A percentile compares a stretch with the other conserved stretches of the same genome.
Evolutionary conservation across 331 rosid genomes (phyloP).

Genomic region (Quercus phellos): DNA sequence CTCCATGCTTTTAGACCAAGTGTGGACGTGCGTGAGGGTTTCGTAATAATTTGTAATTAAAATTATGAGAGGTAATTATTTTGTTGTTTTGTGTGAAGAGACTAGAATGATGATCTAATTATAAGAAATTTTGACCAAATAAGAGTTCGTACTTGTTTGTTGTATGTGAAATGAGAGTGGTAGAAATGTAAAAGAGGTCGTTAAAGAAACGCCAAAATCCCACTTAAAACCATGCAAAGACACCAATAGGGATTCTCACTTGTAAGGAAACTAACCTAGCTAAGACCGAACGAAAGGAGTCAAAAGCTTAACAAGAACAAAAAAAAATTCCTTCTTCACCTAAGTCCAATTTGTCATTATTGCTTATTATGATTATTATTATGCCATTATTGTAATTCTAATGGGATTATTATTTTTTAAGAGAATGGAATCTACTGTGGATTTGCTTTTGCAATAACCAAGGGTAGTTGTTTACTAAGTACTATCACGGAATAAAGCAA

Average conservation of each 20-base stretch:
- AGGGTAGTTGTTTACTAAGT: slow-evolving; percentile 29
- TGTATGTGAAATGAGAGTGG: slow-evolving; percentile 17
- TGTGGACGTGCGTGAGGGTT: slow-evolving; percentile 3
- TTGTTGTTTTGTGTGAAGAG: slow-evolving; percentile 22
- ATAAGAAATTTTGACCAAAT: slow-evolving; percentile 39
- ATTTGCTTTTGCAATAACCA: slow-evolving; percentile 49
- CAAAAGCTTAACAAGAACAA: neutral
- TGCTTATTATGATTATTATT: slow-evolving; percentile 3
- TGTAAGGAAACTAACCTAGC: neutral
- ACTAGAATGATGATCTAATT: slow-evolving; percentile 47
- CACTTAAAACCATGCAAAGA: slow-evolving; percentile 65
- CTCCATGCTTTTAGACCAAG: slow-evolving; percentile 9
- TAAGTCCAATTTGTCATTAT: slow-evolving; percentile 3
- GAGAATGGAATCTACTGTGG: slow-evolving; percentile 42
- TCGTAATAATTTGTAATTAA: neutral
- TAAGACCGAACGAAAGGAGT: neutral
- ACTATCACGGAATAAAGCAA: slow-evolving; percentile 40
- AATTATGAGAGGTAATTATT: neutral
- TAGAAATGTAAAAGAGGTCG: neutral
- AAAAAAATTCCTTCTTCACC: neutral
- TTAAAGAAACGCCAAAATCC: slow-evolving; percentile 42
- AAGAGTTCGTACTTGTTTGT: slow-evolving; percentile 31
- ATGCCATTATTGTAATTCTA: neutral
- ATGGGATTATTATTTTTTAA: slow-evolving; percentile 4
- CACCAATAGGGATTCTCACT: slow-evolving; percentile 23